A percentile compares a stretch with the other conserved stretches of the same genome.
These are phyloP conservation scores for Claviceps monticola DNA, from an alignment of 2,329 filamentous ascomycete species.

Conservation along the genomic window DNA sequence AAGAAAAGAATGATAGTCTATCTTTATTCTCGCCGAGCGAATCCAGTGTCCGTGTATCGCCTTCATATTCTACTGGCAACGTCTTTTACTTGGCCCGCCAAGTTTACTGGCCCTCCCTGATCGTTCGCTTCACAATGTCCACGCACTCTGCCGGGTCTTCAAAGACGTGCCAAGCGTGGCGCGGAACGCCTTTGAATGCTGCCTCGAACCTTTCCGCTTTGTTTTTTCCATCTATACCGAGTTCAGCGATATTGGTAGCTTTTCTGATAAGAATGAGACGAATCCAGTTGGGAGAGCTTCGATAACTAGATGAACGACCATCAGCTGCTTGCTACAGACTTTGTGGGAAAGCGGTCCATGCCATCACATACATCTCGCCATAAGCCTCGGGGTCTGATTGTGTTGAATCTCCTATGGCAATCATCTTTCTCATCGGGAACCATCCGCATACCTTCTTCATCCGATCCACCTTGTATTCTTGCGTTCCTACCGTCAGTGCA, in stretches of 20 bases:
- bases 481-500: conserved; percentile 65
- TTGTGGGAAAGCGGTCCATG: background rate
- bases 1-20: no score
- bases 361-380: conserved; percentile 51
- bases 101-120: background rate
- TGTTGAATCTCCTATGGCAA: conserved; percentile 81
- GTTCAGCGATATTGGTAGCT: conserved; percentile 56
- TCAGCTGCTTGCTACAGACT: background rate
- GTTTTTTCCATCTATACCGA: conserved; percentile 61
- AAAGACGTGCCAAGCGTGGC: conserved; percentile 67
- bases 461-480: conserved; percentile 73
- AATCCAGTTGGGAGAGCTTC: conserved; percentile 61
- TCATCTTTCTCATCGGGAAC: conserved; percentile 66
- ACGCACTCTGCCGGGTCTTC: conserved; percentile 56
- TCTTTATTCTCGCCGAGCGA: no score
- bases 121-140: conserved; percentile 15
- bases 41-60: no score
- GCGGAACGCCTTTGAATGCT: conserved; percentile 66
- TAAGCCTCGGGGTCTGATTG: conserved; percentile 88
- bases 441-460: conserved; percentile 66
- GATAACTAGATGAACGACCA: conserved; percentile 28
- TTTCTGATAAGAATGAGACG: conserved; percentile 75
- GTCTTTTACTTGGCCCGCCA: background rate
- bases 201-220: conserved; percentile 63
- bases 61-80: background rate